These are phyloP conservation scores for Vitis vinifera DNA, from an alignment of 164 flowering plant genomes.

Conservation along the genomic window DNA sequence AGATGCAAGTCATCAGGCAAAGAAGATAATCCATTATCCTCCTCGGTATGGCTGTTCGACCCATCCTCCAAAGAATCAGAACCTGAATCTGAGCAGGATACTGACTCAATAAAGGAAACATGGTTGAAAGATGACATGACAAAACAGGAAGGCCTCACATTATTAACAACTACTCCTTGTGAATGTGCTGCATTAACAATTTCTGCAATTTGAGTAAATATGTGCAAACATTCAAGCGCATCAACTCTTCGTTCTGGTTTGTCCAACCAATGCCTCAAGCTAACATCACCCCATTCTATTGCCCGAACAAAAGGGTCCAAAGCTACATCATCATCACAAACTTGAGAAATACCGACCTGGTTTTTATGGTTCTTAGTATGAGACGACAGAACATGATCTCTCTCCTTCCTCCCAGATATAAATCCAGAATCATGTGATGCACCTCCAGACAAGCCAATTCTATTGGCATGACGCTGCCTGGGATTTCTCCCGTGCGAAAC, in stretches of 20 bases:
- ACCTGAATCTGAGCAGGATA: conserved; percentile 89
- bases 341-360: conserved; percentile 44
- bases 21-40: conserved; percentile 31
- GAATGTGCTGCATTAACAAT: conserved; percentile 84
- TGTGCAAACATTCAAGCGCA: conserved; percentile 75
- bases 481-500: conserved; percentile 42
- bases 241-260: conserved; percentile 69
- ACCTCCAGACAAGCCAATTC: conserved; percentile 35
- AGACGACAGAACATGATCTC: conserved; percentile 22
- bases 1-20: conserved; percentile 26
- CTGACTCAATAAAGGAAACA: conserved; percentile 90
- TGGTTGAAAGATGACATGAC: conserved; percentile 89
- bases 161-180: conserved; percentile 79
- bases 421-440: conserved; percentile 31
- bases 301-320: conserved; percentile 23
- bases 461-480: conserved; percentile 26
- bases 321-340: conserved; percentile 39
- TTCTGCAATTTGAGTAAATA: conserved; percentile 86
- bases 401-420: conserved; percentile 20
- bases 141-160: conserved; percentile 95
- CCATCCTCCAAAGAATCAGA: conserved; percentile 71
- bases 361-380: conserved; percentile 33
- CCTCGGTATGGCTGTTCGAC: conserved; percentile 32
- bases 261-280: conserved; percentile 95
- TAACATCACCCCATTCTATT: conserved; percentile 63